Conservation (phyloP, 345 rosid genomes). For the Eutrema yunnanense region DNA sequence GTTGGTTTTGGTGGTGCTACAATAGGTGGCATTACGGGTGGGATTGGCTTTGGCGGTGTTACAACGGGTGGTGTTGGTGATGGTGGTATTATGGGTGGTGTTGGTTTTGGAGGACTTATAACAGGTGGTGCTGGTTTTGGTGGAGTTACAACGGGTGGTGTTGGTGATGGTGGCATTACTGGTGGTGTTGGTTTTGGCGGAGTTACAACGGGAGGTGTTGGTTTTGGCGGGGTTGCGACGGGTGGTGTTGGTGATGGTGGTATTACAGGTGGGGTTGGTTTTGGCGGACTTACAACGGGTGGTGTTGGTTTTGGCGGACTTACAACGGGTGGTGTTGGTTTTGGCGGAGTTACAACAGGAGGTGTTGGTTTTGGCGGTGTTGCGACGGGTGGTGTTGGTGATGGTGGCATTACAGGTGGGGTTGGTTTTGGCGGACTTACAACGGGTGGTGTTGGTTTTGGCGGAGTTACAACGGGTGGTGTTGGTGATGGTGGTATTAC, state of each 20-base stretch:
- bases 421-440: neutral
- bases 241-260: neutral
- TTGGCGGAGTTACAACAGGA: neutral
- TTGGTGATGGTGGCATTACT: neutral
- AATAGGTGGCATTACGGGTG: neutral
- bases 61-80: neutral
- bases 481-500: neutral
- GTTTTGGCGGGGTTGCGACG: neutral
- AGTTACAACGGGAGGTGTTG: neutral
- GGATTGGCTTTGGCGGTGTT: neutral
- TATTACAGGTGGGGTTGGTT: neutral
- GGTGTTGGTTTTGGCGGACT: neutral
- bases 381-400: neutral
- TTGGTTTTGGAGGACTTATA: neutral
- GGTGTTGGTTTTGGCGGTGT: neutral
- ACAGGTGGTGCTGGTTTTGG: neutral
- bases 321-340: neutral
- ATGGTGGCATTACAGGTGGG: neutral
- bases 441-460: neutral
- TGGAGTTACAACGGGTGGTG: neutral
- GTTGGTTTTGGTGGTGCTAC: neutral
- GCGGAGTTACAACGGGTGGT: neutral
- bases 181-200: neutral
- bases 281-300: neutral
- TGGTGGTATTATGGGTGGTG: neutral